Percentiles rank a stretch among this genome's conserved stretches.
Conservation (phyloP, 208 protist species). For the Trypanosoma mega region DNA sequence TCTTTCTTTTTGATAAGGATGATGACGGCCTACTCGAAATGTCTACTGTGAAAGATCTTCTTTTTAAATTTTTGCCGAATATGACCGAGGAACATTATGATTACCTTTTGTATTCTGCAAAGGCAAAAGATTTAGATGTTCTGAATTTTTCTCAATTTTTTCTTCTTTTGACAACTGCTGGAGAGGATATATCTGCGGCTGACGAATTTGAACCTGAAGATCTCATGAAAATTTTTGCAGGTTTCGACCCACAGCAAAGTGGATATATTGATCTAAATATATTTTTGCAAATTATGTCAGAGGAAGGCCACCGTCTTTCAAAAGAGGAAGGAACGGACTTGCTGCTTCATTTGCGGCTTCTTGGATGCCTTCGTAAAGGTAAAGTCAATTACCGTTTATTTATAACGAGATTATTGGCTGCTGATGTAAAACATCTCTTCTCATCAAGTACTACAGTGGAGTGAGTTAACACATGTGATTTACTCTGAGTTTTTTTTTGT, state of each 20-base stretch:
- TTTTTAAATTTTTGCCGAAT: constrained; percentile 28
- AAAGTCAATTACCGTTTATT: constrained; percentile 61
- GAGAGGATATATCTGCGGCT: constrained; percentile 8
- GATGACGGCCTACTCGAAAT: constrained; percentile 42
- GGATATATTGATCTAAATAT: constrained; percentile 49
- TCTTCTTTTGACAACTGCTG: constrained; percentile 33
- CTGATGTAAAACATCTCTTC: no score
- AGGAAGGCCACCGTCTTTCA: constrained; percentile 44
- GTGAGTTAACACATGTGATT: constrained; percentile 1
- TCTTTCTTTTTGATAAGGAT: constrained; percentile 45
- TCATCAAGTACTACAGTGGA: no score
- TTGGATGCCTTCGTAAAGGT: constrained; percentile 39
- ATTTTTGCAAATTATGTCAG: constrained; percentile 53
- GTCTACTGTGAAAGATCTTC: constrained; percentile 31
- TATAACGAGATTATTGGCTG: constrained; percentile 29
- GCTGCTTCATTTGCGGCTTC: constrained; percentile 32
- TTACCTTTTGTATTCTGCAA: constrained; percentile 30
- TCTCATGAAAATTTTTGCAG: constrained; percentile 36
- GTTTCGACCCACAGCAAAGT: constrained; percentile 45
- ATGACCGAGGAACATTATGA: constrained; percentile 32
- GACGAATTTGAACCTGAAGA: constrained; percentile 18
- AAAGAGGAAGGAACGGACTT: constrained; percentile 40
- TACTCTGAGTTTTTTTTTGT: no score
- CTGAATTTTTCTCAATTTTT: constrained; percentile 75
- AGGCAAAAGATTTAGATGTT: constrained; percentile 30